Evolutionary conservation across 768 basidiomycete species (phyloP).

Genomic region (Russula sp.): DNA sequence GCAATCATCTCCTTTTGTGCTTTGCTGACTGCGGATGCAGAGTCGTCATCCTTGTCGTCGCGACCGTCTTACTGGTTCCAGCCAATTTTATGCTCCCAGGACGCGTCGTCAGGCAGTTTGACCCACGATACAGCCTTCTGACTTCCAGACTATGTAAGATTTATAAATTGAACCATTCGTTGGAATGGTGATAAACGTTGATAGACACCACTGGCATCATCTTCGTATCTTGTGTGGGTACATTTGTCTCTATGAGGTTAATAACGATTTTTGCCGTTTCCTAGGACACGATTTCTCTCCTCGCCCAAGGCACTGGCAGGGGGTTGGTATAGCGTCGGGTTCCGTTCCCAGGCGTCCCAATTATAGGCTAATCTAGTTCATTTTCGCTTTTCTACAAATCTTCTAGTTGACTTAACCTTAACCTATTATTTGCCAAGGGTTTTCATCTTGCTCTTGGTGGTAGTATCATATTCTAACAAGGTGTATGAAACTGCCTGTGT

Average conservation of each 20-base stretch:
- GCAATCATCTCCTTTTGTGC: background rate
- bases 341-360: background rate
- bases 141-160: conserved; percentile 11
- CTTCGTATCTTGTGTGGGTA: conserved; percentile 16
- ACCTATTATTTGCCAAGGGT: conserved; percentile 2
- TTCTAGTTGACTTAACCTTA: background rate
- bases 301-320: conserved; percentile 10
- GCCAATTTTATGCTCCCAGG: conserved; percentile 20
- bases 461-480: conserved; percentile 15
- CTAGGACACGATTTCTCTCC: conserved; percentile 17
- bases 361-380: background rate
- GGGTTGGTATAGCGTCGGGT: conserved; percentile 1
- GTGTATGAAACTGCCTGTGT: background rate
- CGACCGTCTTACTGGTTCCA: conserved; percentile 17
- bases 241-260: background rate
- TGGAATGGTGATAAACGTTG: background rate
- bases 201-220: conserved; percentile 8
- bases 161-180: background rate
- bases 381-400: background rate
- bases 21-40: conserved; percentile 2
- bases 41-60: conserved; percentile 6
- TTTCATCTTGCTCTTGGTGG: conserved; percentile 14
- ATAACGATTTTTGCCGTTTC: background rate
- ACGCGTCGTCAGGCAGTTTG: conserved; percentile 13
- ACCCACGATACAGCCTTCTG: conserved; percentile 16